Conservation (phyloP, 768 basidiomycete genomes). For the Botryobasidium botryosum region DNA sequence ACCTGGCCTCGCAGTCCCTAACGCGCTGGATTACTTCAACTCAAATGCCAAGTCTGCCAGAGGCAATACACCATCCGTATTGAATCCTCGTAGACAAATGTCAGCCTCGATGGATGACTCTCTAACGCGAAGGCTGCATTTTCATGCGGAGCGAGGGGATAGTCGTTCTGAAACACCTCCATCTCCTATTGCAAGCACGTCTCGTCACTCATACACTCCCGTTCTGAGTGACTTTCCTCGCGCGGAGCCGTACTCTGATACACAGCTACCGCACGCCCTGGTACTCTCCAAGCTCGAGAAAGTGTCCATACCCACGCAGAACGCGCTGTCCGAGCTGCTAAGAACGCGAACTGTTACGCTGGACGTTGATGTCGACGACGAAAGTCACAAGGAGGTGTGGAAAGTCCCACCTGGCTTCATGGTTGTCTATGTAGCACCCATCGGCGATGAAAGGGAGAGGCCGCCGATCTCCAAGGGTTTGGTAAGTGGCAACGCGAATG, state of each 20-base stretch:
- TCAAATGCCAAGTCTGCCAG: too few relatives aligned
- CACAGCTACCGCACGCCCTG: slow-evolving; percentile 37
- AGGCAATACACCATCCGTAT: too few relatives aligned
- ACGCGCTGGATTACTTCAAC: too few relatives aligned
- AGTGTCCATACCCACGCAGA: slow-evolving; percentile 35
- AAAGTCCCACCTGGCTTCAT: slow-evolving; percentile 53
- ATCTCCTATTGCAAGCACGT: too few relatives aligned
- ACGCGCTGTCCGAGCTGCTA: slow-evolving; percentile 37
- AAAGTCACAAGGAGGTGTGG: too few relatives aligned
- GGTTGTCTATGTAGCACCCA: slow-evolving; percentile 52
- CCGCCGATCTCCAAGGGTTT: slow-evolving; percentile 47
- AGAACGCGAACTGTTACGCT: slow-evolving; percentile 28
- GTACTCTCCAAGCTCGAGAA: slow-evolving; percentile 59
- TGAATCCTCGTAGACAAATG: too few relatives aligned
- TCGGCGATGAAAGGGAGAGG: slow-evolving; percentile 38
- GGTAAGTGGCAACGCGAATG: slow-evolving; percentile 27
- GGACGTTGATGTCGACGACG: neutral
- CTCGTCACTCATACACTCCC: too few relatives aligned
- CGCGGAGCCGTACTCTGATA: neutral
- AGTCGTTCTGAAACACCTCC: too few relatives aligned
- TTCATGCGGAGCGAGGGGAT: too few relatives aligned
- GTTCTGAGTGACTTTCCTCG: neutral
- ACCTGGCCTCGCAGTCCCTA: too few relatives aligned
- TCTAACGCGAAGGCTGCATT: too few relatives aligned
- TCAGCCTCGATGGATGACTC: too few relatives aligned